Evolutionary conservation across 768 basidiomycete species (phyloP).

Genomic region (Paxillus ammoniavirescens): DNA sequence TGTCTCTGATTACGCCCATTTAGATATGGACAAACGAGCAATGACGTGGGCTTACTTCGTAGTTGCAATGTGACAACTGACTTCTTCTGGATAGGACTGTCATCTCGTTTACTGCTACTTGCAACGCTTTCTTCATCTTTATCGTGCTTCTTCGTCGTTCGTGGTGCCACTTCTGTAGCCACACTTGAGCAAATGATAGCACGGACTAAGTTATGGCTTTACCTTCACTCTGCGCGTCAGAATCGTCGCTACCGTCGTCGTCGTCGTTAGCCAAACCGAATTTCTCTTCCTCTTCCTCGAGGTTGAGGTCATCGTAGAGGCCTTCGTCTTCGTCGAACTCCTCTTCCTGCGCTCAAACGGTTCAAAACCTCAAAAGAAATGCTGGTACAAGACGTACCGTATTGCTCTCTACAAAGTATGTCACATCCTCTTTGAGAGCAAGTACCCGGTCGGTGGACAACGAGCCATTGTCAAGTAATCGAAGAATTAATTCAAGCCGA

Average conservation of each 20-base stretch:
- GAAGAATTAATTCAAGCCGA: slow-evolving; percentile 88
- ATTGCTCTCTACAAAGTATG: slow-evolving; percentile 95
- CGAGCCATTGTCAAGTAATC: slow-evolving; percentile 92
- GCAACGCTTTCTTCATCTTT: slow-evolving; percentile 73
- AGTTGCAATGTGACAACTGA: slow-evolving; percentile 57
- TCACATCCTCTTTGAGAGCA: slow-evolving; percentile 88
- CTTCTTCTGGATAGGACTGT: slow-evolving; percentile 82
- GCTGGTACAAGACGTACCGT: slow-evolving; percentile 57
- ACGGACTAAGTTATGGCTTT: slow-evolving; percentile 5
- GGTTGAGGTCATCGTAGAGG: slow-evolving; percentile 95
- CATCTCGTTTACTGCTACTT: slow-evolving; percentile 67
- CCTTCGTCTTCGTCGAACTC: slow-evolving; percentile 97
- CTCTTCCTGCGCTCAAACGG: slow-evolving; percentile 65
- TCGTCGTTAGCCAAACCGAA: slow-evolving; percentile 75
- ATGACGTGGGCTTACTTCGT: slow-evolving; percentile 57
- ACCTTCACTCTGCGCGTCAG: slow-evolving; percentile 76
- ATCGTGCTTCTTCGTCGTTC: slow-evolving; percentile 69
- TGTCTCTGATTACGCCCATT: slow-evolving; percentile 47
- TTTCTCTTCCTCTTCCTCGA: slow-evolving; percentile 96
- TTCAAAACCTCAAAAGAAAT: slow-evolving; percentile 17
- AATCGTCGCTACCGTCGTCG: slow-evolving; percentile 72
- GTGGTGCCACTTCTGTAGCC: slow-evolving; percentile 56
- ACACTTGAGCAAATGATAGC: not conserved
- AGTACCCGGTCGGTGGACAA: slow-evolving; percentile 78
- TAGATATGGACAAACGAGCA: slow-evolving; percentile 9